These are phyloP conservation scores for Ogataea henricii DNA, from an alignment of 805 yeast genomes.

Conservation along the genomic window DNA sequence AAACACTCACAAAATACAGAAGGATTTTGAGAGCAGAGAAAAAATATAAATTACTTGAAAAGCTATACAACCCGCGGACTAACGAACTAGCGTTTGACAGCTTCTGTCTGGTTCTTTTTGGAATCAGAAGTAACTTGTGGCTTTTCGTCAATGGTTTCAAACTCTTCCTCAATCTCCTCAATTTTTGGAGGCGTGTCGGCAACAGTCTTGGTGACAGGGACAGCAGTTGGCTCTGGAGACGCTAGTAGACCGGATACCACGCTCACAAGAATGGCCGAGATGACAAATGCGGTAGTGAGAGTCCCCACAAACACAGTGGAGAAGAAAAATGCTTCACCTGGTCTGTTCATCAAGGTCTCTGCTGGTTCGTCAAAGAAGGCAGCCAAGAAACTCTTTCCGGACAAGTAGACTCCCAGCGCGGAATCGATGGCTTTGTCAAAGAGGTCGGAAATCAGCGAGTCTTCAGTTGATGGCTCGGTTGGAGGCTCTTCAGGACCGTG, in stretches of 20 bases:
- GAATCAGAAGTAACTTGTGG: conserved; percentile 25
- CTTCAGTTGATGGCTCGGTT: conserved; percentile 15
- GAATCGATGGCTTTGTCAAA: conserved; percentile 20
- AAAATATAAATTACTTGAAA: not conserved
- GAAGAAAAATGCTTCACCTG: conserved; percentile 52
- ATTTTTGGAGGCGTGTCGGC: conserved; percentile 19
- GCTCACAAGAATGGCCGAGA: conserved; percentile 39
- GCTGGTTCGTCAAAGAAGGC: conserved; percentile 49
- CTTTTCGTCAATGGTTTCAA: not conserved
- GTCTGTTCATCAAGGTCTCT: conserved; percentile 44
- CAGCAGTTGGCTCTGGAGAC: conserved; percentile 7
- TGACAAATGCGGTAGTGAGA: conserved; percentile 45
- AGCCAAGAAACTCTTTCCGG: conserved; percentile 35
- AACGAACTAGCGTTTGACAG: conserved; percentile 27
- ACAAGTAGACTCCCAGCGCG: conserved; percentile 23
- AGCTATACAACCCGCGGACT: not conserved
- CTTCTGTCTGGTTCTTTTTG: conserved; percentile 31
- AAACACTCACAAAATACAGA: conserved; percentile 21
- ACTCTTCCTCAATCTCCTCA: conserved; percentile 14
- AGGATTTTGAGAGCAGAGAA: conserved; percentile 4
- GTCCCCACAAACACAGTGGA: conserved; percentile 42
- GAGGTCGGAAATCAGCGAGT: conserved; percentile 21
- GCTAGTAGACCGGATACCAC: conserved; percentile 17
- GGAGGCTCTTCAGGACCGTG: conserved; percentile 43
- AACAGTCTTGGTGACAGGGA: conserved; percentile 7